Conservation (phyloP, 305 asterid genomes). For the Striga hermonthica region DNA sequence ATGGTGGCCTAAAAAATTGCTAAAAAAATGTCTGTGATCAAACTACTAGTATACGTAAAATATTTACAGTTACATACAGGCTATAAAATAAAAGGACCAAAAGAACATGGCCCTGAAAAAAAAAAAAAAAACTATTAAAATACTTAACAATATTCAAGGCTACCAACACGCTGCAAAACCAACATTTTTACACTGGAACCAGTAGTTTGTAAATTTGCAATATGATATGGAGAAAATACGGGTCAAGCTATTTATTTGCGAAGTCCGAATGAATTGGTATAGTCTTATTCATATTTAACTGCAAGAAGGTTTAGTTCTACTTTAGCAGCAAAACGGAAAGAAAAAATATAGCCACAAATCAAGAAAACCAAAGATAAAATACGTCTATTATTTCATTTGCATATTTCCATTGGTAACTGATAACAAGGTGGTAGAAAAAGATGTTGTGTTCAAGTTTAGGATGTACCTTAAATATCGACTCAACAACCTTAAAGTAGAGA, state of each 20-base stretch:
- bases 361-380: conserved; percentile 10
- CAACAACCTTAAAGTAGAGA: conserved; percentile 57
- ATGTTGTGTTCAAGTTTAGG: conserved; percentile 14
- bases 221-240: conserved; percentile 8
- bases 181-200: not conserved
- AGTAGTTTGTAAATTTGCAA: not conserved
- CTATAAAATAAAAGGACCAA: no score
- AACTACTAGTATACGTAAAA: no score
- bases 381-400: not conserved
- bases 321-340: conserved; percentile 10
- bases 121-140: conserved; percentile 1
- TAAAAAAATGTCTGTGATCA: no score
- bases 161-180: not conserved
- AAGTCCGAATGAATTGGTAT: no score
- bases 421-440: not conserved
- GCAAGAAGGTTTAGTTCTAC: not conserved
- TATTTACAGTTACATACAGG: no score
- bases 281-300: not conserved
- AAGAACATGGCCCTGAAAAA: not conserved
- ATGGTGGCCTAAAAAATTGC: not conserved
- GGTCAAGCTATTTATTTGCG: not conserved
- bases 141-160: conserved; percentile 2
- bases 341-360: not conserved
- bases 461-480: conserved; percentile 66
- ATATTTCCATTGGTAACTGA: not conserved